These are phyloP conservation scores for Ustilago loliicola DNA, from an alignment of 1,284 basidiomycete genomes.

Conservation along the genomic window DNA sequence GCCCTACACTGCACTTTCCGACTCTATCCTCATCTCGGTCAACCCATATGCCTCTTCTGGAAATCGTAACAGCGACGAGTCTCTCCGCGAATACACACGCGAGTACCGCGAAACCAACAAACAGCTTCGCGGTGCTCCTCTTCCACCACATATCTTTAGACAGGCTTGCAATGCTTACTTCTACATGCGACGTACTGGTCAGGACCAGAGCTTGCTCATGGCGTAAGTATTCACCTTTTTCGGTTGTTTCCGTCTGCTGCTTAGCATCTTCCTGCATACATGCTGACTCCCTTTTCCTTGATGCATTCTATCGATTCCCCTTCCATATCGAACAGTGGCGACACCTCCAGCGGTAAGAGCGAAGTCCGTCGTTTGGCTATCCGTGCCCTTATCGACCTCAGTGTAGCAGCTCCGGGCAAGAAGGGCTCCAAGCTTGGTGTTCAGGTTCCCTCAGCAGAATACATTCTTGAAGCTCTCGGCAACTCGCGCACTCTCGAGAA, in stretches of 20 bases:
- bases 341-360: slow-evolving; percentile 92
- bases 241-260: not conserved
- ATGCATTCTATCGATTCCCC: slow-evolving; percentile 4
- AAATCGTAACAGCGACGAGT: slow-evolving; percentile 66
- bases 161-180: slow-evolving; percentile 92
- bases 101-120: slow-evolving; percentile 64
- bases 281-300: not conserved
- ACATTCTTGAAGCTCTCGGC: slow-evolving; percentile 93
- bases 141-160: slow-evolving; percentile 88
- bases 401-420: slow-evolving; percentile 89
- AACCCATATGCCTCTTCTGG: slow-evolving; percentile 66
- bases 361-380: slow-evolving; percentile 90
- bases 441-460: slow-evolving; percentile 88
- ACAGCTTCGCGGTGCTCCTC: slow-evolving; percentile 47
- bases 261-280: not conserved
- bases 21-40: slow-evolving; percentile 65
- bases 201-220: slow-evolving; percentile 84
- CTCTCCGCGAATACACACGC: slow-evolving; percentile 62
- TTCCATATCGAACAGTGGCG: slow-evolving; percentile 76
- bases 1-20: slow-evolving; percentile 65
- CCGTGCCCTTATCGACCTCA: slow-evolving; percentile 88
- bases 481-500: slow-evolving; percentile 73
- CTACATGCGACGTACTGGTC: slow-evolving; percentile 92
- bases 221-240: slow-evolving; percentile 39
- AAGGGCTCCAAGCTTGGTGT: slow-evolving; percentile 76